Conservation (phyloP, 2,329 filamentous ascomycete genomes). For the Coleophoma crateriformis region DNA sequence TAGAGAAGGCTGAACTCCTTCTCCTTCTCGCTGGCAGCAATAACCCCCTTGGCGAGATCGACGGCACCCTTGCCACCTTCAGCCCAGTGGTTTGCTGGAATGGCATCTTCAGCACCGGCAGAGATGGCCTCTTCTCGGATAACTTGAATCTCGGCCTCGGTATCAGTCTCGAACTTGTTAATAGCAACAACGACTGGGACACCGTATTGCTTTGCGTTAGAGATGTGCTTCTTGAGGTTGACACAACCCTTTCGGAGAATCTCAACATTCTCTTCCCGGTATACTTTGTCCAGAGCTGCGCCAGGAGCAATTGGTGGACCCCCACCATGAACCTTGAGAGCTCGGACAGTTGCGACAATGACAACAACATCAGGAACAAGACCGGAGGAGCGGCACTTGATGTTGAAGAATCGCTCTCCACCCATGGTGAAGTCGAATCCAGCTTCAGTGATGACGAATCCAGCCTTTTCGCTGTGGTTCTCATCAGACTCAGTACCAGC, state of each 20-base stretch:
- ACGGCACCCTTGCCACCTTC: constrained; percentile 88
- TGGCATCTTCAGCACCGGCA: constrained; percentile 89
- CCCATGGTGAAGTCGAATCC: constrained; percentile 99
- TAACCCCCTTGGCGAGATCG: constrained; percentile 81
- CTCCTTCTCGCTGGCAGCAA: constrained; percentile 74
- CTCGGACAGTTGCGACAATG: constrained; percentile 90
- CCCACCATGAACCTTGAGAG: constrained; percentile 94
- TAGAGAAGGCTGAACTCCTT: constrained; percentile 90
- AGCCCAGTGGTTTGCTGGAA: constrained; percentile 94
- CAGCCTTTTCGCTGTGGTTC: constrained; percentile 73
- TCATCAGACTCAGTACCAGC: constrained; percentile 91
- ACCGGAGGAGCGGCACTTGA: constrained; percentile 95
- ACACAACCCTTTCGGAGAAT: constrained; percentile 84
- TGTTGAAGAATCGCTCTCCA: constrained; percentile 99
- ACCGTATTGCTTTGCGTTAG: constrained; percentile 83
- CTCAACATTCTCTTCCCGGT: constrained; percentile 90
- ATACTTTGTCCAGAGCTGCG: constrained; percentile 77
- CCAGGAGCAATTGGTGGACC: constrained; percentile 91
- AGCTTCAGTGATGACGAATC: constrained; percentile 93
- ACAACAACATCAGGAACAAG: constrained; percentile 91
- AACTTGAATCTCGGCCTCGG: constrained; percentile 82
- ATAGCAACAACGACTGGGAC: constrained; percentile 94
- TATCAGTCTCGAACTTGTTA: constrained; percentile 94
- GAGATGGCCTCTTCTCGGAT: constrained; percentile 87
- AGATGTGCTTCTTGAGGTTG: constrained; percentile 92